These are phyloP conservation scores for Saccharum spontaneum DNA, from an alignment of 176 grass and related monocot genomes.

Conservation along the genomic window DNA sequence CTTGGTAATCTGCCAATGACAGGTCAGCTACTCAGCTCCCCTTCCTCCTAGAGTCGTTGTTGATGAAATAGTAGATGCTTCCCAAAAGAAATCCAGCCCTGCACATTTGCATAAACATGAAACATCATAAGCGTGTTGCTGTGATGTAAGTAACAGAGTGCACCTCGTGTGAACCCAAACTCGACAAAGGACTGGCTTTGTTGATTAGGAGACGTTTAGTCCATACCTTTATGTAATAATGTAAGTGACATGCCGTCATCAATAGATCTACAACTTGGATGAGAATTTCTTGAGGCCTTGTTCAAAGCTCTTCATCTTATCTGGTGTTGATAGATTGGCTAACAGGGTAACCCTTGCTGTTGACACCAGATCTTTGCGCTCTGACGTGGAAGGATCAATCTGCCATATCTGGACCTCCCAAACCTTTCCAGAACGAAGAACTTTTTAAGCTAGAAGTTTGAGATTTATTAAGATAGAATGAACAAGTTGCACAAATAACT, in stretches of 20 bases:
- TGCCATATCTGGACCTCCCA: slow-evolving; percentile 72
- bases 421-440: slow-evolving; percentile 40
- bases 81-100: neutral
- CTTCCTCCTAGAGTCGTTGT: neutral
- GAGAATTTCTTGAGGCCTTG: slow-evolving; percentile 56
- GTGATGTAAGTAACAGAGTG: neutral
- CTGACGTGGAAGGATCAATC: slow-evolving; percentile 47
- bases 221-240: neutral
- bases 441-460: neutral
- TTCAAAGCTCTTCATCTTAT: slow-evolving; percentile 37
- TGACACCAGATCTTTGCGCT: slow-evolving; percentile 60
- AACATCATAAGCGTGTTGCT: neutral
- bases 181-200: neutral
- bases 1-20: neutral
- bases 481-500: neutral
- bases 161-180: neutral
- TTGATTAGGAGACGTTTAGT: neutral
- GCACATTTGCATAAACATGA: slow-evolving; percentile 4
- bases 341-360: slow-evolving; percentile 61
- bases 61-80: neutral
- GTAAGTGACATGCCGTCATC: neutral
- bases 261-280: slow-evolving; percentile 52
- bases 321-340: slow-evolving; percentile 47
- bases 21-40: neutral
- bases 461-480: neutral